A percentile compares a stretch with the other conserved stretches of the same genome.
These are phyloP conservation scores for Penicillium sp. DNA, from an alignment of 2,329 filamentous ascomycete genomes.

Conservation along the genomic window DNA sequence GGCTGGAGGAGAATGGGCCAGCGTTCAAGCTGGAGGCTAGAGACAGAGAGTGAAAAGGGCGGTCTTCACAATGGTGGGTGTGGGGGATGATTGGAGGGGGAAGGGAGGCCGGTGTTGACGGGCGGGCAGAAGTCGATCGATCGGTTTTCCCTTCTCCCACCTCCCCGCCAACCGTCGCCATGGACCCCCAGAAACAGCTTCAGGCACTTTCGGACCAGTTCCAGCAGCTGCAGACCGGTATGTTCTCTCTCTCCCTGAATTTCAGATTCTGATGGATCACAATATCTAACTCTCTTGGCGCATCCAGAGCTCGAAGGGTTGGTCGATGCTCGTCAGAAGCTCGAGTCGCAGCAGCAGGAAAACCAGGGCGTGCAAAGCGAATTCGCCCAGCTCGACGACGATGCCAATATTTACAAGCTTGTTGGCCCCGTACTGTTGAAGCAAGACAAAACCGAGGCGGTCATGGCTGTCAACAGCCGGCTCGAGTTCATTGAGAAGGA, in stretches of 20 bases:
- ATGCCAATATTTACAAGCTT: conserved; percentile 92
- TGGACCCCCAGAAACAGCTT: conserved; percentile 68
- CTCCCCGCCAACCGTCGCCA: conserved; percentile 22
- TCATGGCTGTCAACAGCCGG: conserved; percentile 84
- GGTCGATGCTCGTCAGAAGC: conserved; percentile 78
- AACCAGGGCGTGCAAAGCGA: conserved; percentile 89
- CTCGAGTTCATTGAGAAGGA: conserved; percentile 91
- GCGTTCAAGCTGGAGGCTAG: conserved; percentile 1
- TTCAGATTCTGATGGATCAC: background rate
- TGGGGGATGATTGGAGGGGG: conserved; percentile 17
- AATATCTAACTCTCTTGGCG: background rate
- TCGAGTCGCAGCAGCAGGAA: conserved; percentile 90
- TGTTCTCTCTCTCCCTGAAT: conserved; percentile 11
- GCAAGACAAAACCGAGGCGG: conserved; percentile 87
- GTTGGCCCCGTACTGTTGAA: conserved; percentile 90
- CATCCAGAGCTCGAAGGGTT: conserved; percentile 71
- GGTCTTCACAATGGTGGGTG: conserved; percentile 7
- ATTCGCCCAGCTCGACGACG: conserved; percentile 73
- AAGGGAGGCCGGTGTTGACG: conserved; percentile 27
- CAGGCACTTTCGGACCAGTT: conserved; percentile 85
- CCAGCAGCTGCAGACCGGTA: conserved; percentile 80
- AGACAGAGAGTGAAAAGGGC: conserved; percentile 3
- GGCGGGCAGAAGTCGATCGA: conserved; percentile 23
- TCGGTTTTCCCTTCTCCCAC: conserved; percentile 31
- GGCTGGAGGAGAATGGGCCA: conserved; percentile 1